Evolutionary conservation across 768 basidiomycete species (phyloP).

Genomic region (Lactifluus volemus): DNA sequence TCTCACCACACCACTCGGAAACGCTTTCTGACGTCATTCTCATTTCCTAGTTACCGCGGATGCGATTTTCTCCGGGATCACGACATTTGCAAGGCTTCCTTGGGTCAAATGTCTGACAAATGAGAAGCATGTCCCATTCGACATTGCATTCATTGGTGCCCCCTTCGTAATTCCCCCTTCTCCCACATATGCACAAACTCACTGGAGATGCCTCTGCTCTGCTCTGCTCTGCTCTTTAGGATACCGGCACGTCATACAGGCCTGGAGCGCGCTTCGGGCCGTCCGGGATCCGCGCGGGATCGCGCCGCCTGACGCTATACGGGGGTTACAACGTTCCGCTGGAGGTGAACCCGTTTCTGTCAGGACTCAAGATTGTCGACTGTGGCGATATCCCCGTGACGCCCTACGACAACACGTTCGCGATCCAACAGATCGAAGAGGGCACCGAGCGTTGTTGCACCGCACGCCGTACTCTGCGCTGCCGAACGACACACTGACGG

Average conservation of each 20-base stretch:
- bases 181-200: too few species aligned
- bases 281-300: conserved; percentile 72
- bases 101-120: conserved; percentile 71
- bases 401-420: conserved; percentile 66
- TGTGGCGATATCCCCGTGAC: conserved; percentile 75
- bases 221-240: conserved; percentile 28
- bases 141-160: conserved; percentile 78
- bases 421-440: conserved; percentile 66
- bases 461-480: conserved; percentile 52
- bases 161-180: conserved; percentile 46
- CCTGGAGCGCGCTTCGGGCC: conserved; percentile 85
- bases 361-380: conserved; percentile 62
- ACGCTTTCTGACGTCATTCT: not conserved
- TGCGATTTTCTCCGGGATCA: conserved; percentile 73
- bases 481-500: conserved; percentile 54
- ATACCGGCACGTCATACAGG: conserved; percentile 68
- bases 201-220: not conserved
- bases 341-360: conserved; percentile 59
- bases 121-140: conserved; percentile 49
- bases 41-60: conserved; percentile 54
- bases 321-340: conserved; percentile 77
- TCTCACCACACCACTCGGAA: not conserved
- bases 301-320: conserved; percentile 63
- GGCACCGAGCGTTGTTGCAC: conserved; percentile 62
- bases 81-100: conserved; percentile 82